These are phyloP conservation scores for Tetratostichococcus sp. DNA, from an alignment of 139 green algal species.

Conservation along the genomic window DNA sequence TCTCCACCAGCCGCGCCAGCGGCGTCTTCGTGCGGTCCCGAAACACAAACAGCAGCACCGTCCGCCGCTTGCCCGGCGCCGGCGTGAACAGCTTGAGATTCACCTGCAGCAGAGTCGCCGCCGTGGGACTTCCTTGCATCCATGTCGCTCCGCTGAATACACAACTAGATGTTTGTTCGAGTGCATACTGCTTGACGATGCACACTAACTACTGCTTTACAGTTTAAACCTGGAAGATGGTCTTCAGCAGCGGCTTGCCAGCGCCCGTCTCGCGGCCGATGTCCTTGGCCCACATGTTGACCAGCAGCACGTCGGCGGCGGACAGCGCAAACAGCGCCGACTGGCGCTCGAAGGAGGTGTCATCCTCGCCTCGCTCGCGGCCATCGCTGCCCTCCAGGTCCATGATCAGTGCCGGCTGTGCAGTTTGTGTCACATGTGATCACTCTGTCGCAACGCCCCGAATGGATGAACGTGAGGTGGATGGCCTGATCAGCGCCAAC, in stretches of 20 bases:
- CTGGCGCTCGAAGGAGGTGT: conserved; percentile 97
- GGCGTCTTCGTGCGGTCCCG: conserved; percentile 89
- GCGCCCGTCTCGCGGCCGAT: conserved; percentile 91
- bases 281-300: conserved; percentile 99
- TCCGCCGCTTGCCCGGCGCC: conserved; percentile 58
- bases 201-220: no score
- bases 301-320: conserved; percentile 87
- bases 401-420: conserved; percentile 68
- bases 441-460: no score
- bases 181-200: no score
- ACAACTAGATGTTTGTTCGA: no score
- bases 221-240: conserved; percentile 96
- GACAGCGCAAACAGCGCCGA: conserved; percentile 93
- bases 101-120: conserved; percentile 79
- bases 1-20: conserved; percentile 56
- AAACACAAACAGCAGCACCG: conserved; percentile 97
- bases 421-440: no score
- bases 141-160: no score
- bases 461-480: no score
- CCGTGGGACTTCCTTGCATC: no score
- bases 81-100: conserved; percentile 96
- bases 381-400: conserved; percentile 90
- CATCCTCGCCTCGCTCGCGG: conserved; percentile 92
- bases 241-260: conserved; percentile 97
- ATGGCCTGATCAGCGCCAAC: no score